Evolutionary conservation across 768 basidiomycete genomes (phyloP).

Genomic region (Gymnopilus junonius): DNA sequence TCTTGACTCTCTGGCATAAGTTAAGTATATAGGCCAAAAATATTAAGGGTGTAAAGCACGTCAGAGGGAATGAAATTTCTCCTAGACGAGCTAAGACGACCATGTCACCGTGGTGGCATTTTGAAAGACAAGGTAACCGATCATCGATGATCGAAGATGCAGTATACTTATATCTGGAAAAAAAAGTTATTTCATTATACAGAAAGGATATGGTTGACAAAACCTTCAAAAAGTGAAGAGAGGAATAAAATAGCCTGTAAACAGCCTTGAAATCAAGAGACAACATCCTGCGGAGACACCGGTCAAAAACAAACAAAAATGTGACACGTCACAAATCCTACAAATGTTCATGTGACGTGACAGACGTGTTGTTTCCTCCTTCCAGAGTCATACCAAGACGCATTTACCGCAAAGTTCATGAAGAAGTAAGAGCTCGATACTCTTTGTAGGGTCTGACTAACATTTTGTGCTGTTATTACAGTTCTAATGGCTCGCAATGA

Average conservation of each 20-base stretch:
- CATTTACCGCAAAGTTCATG: neutral
- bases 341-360: slow-evolving; percentile 5
- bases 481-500: slow-evolving; percentile 1
- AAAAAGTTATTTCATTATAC: too few species aligned
- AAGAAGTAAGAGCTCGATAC: neutral
- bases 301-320: neutral
- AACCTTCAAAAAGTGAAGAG: too few species aligned
- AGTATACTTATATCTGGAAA: too few species aligned
- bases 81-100: neutral
- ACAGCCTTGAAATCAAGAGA: too few species aligned
- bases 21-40: neutral
- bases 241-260: too few species aligned
- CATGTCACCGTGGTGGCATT: neutral
- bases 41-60: neutral
- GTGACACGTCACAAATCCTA: neutral
- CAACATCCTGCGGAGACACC: too few species aligned
- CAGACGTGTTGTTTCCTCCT: neutral
- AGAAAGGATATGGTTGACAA: too few species aligned
- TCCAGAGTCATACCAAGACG: neutral
- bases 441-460: neutral
- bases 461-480: neutral
- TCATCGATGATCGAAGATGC: neutral
- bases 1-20: neutral
- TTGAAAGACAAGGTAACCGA: neutral
- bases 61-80: neutral